Conservation (phyloP, 164 flowering plant genomes). For the Umbilicus rupestris region DNA sequence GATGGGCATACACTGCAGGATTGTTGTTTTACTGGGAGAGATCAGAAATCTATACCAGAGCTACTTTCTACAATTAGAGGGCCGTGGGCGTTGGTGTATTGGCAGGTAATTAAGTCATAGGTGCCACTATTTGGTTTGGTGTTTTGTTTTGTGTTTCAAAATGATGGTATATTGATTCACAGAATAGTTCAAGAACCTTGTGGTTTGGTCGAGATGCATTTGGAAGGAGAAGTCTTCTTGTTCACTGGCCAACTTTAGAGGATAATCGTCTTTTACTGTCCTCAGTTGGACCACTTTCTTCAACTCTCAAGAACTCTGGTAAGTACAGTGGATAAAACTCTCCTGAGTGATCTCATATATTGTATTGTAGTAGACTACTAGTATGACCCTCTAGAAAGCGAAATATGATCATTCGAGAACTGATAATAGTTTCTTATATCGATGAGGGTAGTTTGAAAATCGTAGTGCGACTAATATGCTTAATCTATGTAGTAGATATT, state of each 20-base stretch:
- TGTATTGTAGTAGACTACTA: neutral
- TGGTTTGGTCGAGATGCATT: constrained; percentile 99
- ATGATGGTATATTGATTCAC: constrained; percentile 3
- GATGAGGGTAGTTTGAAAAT: neutral
- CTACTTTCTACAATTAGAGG: constrained; percentile 81
- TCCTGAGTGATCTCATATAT: neutral
- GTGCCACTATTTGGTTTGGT: constrained; percentile 16
- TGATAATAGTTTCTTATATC: neutral
- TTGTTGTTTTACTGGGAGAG: constrained; percentile 17
- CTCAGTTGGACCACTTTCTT: constrained; percentile 64
- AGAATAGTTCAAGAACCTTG: constrained; percentile 65
- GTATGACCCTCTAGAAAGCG: neutral
- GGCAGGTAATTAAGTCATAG: constrained; percentile 77
- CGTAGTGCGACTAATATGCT: neutral
- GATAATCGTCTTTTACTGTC: constrained; percentile 68
- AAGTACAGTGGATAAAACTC: constrained; percentile 8
- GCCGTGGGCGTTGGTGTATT: constrained; percentile 87
- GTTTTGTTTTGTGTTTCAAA: neutral
- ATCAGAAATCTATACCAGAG: constrained; percentile 37
- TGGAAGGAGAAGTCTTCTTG: constrained; percentile 94
- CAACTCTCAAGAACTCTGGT: constrained; percentile 31
- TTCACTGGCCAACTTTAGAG: constrained; percentile 79
- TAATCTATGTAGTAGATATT: neutral
- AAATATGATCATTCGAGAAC: neutral
- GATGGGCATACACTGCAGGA: constrained; percentile 12